Conservation (phyloP, 345 rosid genomes). For the Salix exigua region DNA sequence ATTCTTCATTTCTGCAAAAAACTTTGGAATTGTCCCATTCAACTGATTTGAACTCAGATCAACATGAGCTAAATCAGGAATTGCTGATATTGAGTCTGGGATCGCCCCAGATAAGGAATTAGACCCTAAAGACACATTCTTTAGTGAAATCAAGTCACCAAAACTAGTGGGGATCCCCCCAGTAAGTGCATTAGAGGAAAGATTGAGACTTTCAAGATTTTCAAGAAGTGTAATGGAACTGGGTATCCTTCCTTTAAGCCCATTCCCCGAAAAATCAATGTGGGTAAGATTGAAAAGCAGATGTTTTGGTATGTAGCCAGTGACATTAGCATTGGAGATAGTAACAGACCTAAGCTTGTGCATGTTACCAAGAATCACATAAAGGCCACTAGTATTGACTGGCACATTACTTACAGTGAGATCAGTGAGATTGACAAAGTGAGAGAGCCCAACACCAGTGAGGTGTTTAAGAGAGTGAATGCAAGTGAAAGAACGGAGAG, state of each 20-base stretch:
- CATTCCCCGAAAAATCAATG: conserved; percentile 73
- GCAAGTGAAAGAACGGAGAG: conserved; percentile 60
- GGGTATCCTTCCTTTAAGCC: conserved; percentile 66
- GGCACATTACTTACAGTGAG: conserved; percentile 59
- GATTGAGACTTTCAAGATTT: conserved; percentile 55
- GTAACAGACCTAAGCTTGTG: conserved; percentile 50
- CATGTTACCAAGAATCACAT: conserved; percentile 72
- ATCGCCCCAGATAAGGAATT: conserved; percentile 78
- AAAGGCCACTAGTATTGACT: conserved; percentile 63
- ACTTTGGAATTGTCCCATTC: conserved; percentile 80
- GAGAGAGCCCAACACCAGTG: conserved; percentile 66
- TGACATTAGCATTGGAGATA: conserved; percentile 61
- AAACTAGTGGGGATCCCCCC: conserved; percentile 64
- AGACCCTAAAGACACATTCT: conserved; percentile 62
- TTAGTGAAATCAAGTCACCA: conserved; percentile 67
- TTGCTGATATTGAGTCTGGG: conserved; percentile 72
- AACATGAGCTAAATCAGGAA: conserved; percentile 60
- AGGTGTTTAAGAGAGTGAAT: conserved; percentile 58
- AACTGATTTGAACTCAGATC: conserved; percentile 90
- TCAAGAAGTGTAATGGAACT: conserved; percentile 62
- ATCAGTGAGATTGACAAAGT: conserved; percentile 69
- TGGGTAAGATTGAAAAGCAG: conserved; percentile 51
- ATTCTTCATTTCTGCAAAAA: conserved; percentile 59
- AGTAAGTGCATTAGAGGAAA: conserved; percentile 54
- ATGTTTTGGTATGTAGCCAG: conserved; percentile 59